A percentile compares a stretch with the other conserved stretches of the same genome.
Evolutionary conservation across 768 basidiomycete genomes (phyloP).

Genomic region (Hericium rajendrae): DNA sequence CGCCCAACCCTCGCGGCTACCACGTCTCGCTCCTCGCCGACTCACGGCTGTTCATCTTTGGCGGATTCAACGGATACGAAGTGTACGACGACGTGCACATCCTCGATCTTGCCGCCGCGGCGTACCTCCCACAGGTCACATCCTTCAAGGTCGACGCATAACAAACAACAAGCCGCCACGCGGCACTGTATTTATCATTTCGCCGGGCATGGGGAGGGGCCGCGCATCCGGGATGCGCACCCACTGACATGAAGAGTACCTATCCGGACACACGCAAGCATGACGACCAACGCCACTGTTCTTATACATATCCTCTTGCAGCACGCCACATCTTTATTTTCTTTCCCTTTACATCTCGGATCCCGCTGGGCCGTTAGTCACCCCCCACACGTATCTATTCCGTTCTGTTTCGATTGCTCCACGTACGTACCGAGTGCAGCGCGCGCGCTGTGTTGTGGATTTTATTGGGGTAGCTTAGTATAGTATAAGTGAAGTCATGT

Average conservation of each 20-base stretch:
- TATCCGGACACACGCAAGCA: too few relatives aligned
- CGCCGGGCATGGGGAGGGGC: not conserved
- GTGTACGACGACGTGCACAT: slow-evolving; percentile 81
- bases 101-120: slow-evolving; percentile 78
- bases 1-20: slow-evolving; percentile 73
- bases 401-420: not conserved
- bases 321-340: not conserved
- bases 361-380: too few relatives aligned
- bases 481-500: not conserved
- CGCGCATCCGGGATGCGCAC: not conserved
- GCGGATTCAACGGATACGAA: slow-evolving; percentile 79
- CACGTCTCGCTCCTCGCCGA: slow-evolving; percentile 78
- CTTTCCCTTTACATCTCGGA: not conserved
- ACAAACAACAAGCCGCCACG: not conserved
- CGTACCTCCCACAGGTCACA: slow-evolving; percentile 86
- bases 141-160: slow-evolving; percentile 31
- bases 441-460: not conserved
- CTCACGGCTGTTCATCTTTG: slow-evolving; percentile 76
- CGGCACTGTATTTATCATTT: too few relatives aligned
- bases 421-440: not conserved
- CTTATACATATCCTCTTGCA: not conserved
- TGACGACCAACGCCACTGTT: not conserved
- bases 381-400: not conserved
- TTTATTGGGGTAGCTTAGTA: not conserved
- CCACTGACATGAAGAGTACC: not conserved